Evolutionary conservation across 495 filamentous ascomycete genomes (phyloP).

Genomic region (Recurvomyces mirabilis): DNA sequence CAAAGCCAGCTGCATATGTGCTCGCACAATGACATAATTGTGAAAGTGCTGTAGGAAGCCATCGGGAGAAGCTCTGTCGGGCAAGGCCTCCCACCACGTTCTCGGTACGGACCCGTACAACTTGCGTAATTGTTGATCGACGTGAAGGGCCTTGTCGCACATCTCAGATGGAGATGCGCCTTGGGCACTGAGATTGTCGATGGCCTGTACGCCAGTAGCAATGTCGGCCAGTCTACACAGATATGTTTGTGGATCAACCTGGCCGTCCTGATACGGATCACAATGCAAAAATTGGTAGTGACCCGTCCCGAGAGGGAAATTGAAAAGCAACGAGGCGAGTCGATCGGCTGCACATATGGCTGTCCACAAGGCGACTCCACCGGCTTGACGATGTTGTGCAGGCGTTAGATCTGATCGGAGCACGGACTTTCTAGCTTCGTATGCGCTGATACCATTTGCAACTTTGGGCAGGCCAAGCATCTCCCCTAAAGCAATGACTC

Average conservation of each 20-base stretch:
- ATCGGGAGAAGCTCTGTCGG: conserved; percentile 13
- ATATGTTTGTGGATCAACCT: conserved; percentile 24
- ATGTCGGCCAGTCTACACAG: conserved; percentile 22
- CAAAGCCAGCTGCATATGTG: conserved; percentile 27
- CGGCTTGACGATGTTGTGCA: neutral
- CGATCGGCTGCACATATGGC: conserved; percentile 26
- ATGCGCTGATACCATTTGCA: neutral
- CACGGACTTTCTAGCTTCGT: too few relatives aligned
- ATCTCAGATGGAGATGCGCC: conserved; percentile 10
- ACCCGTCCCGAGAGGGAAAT: conserved; percentile 25
- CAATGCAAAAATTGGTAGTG: conserved; percentile 4
- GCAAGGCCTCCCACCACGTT: conserved; percentile 21
- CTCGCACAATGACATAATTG: conserved; percentile 24
- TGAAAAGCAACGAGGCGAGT: conserved; percentile 26
- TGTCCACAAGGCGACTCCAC: conserved; percentile 21
- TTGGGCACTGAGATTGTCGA: conserved; percentile 21
- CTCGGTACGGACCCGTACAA: conserved; percentile 24
- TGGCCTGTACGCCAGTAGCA: conserved; percentile 21
- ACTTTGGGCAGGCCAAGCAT: conserved; percentile 6
- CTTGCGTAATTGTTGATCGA: conserved; percentile 21
- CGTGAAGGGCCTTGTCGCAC: conserved; percentile 14
- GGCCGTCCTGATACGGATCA: conserved; percentile 19
- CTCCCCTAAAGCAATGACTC: conserved; percentile 5
- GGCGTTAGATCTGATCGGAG: neutral
- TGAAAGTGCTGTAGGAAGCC: conserved; percentile 28